Conservation (phyloP, 768 basidiomycete genomes). For the Pleurotus citrinopileatus region DNA sequence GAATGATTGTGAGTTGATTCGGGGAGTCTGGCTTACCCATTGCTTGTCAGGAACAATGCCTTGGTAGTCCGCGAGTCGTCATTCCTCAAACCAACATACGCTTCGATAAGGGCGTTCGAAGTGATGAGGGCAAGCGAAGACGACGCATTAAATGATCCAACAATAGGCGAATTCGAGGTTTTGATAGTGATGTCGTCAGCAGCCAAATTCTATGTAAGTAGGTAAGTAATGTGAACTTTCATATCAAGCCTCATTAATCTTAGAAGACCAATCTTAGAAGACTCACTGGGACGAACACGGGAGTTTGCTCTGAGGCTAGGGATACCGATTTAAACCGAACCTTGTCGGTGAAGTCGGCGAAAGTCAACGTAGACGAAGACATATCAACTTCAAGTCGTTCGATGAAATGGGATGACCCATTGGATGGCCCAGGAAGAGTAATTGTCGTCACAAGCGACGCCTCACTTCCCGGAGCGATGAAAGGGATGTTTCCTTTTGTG, state of each 20-base stretch:
- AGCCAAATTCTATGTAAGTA: constrained; percentile 17
- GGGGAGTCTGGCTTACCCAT: constrained; percentile 33
- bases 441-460: constrained; percentile 16
- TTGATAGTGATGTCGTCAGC: constrained; percentile 16
- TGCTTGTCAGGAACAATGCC: constrained; percentile 32
- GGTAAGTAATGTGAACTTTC: constrained; percentile 14
- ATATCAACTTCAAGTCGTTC: constrained; percentile 42
- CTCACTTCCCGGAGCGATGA: not conserved
- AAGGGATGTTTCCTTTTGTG: not conserved
- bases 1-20: constrained; percentile 6
- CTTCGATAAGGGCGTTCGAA: constrained; percentile 38
- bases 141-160: constrained; percentile 37
- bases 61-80: constrained; percentile 15
- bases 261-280: constrained; percentile 30
- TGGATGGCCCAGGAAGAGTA: constrained; percentile 30
- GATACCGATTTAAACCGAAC: constrained; percentile 38
- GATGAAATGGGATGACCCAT: constrained; percentile 25
- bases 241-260: constrained; percentile 23
- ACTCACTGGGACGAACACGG: too few relatives aligned
- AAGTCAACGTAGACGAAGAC: constrained; percentile 35
- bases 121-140: constrained; percentile 35
- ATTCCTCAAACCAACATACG: constrained; percentile 34
- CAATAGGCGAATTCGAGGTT: constrained; percentile 34
- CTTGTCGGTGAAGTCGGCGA: constrained; percentile 32
- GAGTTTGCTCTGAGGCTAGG: too few relatives aligned